A percentile compares a stretch with the other conserved stretches of the same genome.
phyloP scores from a whole-genome alignment of 441 rosid genomes.

The Eugenia klotzschiana region DNA sequence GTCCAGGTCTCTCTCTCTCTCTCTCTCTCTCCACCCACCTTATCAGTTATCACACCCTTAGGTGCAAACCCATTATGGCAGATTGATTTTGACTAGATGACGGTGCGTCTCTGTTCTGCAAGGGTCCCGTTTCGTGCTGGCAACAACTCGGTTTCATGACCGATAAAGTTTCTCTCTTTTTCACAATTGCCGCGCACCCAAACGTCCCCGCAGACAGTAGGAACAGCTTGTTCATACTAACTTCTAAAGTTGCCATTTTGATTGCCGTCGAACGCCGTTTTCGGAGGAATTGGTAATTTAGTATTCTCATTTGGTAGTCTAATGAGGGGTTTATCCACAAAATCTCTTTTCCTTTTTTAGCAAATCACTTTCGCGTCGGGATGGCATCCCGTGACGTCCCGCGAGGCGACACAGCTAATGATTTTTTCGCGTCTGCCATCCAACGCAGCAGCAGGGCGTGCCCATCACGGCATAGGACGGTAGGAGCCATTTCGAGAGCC shows the following conservation, averaged over 20 bases:
- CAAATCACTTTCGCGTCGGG: not conserved
- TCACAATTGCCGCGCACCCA: not conserved
- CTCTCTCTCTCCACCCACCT: not conserved
- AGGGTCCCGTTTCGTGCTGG: not conserved
- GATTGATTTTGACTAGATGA: not conserved
- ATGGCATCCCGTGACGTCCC: not conserved
- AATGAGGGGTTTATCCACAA: not conserved
- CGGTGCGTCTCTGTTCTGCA: not conserved
- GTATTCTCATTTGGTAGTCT: not conserved
- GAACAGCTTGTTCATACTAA: not conserved
- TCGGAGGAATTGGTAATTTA: not conserved
- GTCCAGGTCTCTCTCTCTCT: conserved; percentile 12
- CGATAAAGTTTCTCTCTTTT: not conserved
- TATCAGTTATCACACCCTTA: not conserved
- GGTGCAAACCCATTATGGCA: not conserved
- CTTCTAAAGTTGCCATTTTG: not conserved
- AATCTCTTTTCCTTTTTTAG: not conserved
- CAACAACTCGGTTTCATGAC: not conserved
- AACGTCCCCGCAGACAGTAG: not conserved
- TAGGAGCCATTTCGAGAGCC: not conserved
- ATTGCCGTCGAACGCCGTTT: no score
- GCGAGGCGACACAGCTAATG: not conserved
- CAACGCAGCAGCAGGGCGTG: not conserved
- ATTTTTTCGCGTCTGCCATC: not conserved
- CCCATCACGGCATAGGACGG: not conserved